A percentile compares a stretch with the other conserved stretches of the same genome.
These are phyloP conservation scores for Clarkia xantiana DNA, from an alignment of 345 rosid species.

Conservation along the genomic window DNA sequence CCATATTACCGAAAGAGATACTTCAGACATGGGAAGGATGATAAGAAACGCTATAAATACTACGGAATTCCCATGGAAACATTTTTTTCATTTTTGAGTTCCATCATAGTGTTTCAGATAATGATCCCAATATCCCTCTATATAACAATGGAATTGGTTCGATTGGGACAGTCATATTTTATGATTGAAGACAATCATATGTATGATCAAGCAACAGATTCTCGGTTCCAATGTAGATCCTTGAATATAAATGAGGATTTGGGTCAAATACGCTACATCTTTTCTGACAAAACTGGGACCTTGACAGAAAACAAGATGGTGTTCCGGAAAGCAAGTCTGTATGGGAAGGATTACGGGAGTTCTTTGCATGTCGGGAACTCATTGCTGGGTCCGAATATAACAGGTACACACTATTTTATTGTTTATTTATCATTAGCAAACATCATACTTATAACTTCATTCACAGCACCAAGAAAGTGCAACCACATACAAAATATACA, in stretches of 20 bases:
- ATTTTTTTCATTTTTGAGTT: constrained; percentile 61
- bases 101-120: constrained; percentile 67
- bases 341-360: constrained; percentile 36
- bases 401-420: constrained; percentile 23
- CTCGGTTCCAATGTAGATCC: constrained; percentile 68
- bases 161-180: constrained; percentile 64
- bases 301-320: constrained; percentile 73
- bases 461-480: too few species aligned
- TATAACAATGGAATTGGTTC: constrained; percentile 75
- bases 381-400: constrained; percentile 10
- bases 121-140: constrained; percentile 80
- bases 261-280: constrained; percentile 62
- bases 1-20: constrained; percentile 56
- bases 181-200: constrained; percentile 62
- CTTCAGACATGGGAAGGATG: constrained; percentile 27
- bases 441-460: neutral
- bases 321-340: constrained; percentile 47
- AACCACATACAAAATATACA: too few species aligned
- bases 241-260: constrained; percentile 71
- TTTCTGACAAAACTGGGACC: constrained; percentile 77
- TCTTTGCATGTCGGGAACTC: constrained; percentile 13
- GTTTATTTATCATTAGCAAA: neutral
- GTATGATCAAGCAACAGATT: constrained; percentile 36
- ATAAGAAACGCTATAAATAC: constrained; percentile 36
- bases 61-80: constrained; percentile 71